Evolutionary conservation across 2,329 filamentous ascomycete genomes (phyloP).

Genomic region (Penicillium sp.): DNA sequence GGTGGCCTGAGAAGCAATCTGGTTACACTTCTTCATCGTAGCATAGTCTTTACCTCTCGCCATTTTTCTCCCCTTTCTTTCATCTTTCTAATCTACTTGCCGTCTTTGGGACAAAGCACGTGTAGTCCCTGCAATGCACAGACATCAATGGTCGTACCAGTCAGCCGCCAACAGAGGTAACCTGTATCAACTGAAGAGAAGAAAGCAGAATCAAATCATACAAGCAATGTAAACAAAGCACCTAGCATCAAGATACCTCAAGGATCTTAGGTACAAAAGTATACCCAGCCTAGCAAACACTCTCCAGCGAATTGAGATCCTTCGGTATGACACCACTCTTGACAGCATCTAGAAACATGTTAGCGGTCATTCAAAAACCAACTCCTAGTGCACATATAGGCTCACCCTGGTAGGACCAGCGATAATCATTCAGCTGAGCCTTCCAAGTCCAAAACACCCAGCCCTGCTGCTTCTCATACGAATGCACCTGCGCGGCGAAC

Average conservation of each 20-base stretch:
- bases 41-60: not conserved
- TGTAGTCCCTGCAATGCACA: not conserved
- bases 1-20: conserved; percentile 18
- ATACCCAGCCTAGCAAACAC: not conserved
- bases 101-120: not conserved
- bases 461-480: conserved; percentile 57
- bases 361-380: not conserved
- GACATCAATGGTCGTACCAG: not conserved
- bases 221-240: not conserved
- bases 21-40: not conserved
- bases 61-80: not conserved
- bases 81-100: not conserved
- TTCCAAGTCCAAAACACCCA: conserved; percentile 67
- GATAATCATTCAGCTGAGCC: conserved; percentile 42
- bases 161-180: not conserved
- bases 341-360: not conserved
- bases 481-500: conserved; percentile 58
- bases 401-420: conserved; percentile 34
- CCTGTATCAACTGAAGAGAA: not conserved
- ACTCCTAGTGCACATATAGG: not conserved
- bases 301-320: not conserved
- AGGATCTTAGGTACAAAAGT: no score
- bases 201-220: not conserved
- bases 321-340: not conserved
- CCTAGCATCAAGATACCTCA: no score